Conservation (phyloP, 306 rosid species). For the Dalbergia oliveri region DNA sequence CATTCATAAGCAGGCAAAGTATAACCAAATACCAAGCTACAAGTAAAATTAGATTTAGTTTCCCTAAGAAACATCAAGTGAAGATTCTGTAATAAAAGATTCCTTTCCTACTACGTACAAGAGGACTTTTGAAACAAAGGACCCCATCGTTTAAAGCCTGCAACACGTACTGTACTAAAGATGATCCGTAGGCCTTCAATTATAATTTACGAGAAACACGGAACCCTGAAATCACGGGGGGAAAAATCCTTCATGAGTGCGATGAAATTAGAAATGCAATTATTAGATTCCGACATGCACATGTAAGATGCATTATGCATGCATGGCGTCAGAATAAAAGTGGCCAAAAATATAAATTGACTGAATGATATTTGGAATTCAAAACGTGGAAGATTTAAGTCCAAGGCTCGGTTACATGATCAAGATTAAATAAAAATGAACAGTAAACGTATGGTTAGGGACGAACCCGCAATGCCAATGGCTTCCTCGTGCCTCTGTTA, state of each 20-base stretch:
- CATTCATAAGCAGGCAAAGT: constrained; percentile 23
- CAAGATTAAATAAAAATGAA: no score
- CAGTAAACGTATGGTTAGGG: no score
- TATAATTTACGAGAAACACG: not conserved
- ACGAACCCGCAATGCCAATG: no score
- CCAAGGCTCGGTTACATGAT: no score
- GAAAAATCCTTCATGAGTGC: not conserved
- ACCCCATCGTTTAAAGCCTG: not conserved
- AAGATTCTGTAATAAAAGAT: not conserved
- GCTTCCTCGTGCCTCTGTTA: no score
- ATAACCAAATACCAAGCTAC: constrained; percentile 19
- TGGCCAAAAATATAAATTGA: not conserved
- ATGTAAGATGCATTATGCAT: not conserved
- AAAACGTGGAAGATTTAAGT: no score
- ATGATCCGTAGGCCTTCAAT: not conserved
- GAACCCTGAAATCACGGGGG: not conserved
- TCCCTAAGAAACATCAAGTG: not conserved
- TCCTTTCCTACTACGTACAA: not conserved
- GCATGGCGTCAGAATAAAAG: not conserved
- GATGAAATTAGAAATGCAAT: not conserved
- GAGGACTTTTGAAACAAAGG: constrained; percentile 1
- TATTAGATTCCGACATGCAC: not conserved
- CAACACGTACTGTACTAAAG: not conserved
- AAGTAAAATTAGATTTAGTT: not conserved
- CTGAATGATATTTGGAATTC: no score